Percentiles rank a stretch among this genome's conserved stretches.
Evolutionary conservation across 31 red algal species (phyloP).

Genomic region (Porphyra umbilicalis): DNA sequence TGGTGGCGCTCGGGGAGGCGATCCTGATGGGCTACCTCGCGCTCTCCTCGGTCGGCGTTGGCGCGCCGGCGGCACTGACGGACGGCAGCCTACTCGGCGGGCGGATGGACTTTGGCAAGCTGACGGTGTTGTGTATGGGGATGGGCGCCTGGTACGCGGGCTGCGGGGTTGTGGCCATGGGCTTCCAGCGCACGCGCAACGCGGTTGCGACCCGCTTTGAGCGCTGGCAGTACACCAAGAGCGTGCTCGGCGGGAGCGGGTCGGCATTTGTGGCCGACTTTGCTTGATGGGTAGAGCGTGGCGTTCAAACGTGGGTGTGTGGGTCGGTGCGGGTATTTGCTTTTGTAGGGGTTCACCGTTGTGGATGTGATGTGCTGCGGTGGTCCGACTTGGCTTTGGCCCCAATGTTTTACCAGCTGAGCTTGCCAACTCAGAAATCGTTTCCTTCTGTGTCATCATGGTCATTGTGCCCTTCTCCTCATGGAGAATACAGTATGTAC

Average conservation of each 20-base stretch:
- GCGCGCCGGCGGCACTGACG: not conserved
- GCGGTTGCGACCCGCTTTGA: not conserved
- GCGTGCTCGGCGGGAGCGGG: not conserved
- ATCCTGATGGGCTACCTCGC: not conserved
- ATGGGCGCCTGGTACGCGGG: not conserved
- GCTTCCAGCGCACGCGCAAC: not conserved
- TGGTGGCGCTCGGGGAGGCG: not conserved
- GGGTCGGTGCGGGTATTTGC: too few species aligned
- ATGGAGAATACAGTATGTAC: too few species aligned
- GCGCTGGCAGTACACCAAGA: not conserved
- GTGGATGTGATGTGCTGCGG: too few species aligned
- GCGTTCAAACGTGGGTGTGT: not conserved
- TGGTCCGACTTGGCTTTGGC: too few species aligned
- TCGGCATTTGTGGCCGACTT: not conserved
- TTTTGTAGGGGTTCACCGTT: too few species aligned
- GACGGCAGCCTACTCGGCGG: not conserved
- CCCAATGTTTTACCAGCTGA: too few species aligned
- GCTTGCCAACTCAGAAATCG: too few species aligned
- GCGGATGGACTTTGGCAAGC: not conserved
- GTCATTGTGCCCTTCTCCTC: too few species aligned
- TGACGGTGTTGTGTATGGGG: not conserved
- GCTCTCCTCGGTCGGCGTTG: not conserved
- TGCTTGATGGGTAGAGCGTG: not conserved
- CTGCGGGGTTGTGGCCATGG: not conserved
- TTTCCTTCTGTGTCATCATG: too few species aligned